Base-by-base conservation (phyloP, 2,329 filamentous ascomycete genomes). In the Plenodomus biglobosus region DNA sequence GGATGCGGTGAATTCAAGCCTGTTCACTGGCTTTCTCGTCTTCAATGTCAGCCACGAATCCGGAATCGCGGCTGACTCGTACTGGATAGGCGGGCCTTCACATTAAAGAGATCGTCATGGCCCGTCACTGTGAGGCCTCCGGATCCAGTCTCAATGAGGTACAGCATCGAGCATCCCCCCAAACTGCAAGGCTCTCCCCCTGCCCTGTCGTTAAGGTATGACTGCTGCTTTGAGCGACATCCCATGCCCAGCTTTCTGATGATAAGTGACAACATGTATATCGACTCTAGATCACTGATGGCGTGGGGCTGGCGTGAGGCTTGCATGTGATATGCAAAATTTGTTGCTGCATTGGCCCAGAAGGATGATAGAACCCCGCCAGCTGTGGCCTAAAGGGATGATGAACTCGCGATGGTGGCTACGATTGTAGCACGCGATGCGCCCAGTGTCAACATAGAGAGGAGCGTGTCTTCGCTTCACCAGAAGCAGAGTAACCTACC, bases 51-150 rank as follows among this genome's bases (percentile, higher is more conserved):
- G 56, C 46, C 46, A 55, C 46, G 17, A 27, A 30, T 52, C 44
- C 57, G 52, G 45, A 53, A 42, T 37, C 32, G 40, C 56, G 57
- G 56, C 50, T 48, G 48, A 40, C 8, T 32, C 27, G 3, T 42
- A 38, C 36, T 46, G 42, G 38, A 35, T 44, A 48, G 39, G 41
- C 46, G 24, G 50, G 44, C 39, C 36, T n/a, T 40, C 43, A 50
- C 32, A 42, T 50, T 53, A 45, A 52, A n/a, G 40, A 51, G 46
- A 66, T 66, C 58, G 51, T 50, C 53, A 48, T 52, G 52, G 54
- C 53, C 59, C 59, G 62, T 56, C 40, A 47, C 61, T 59, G 61
- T 51, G 56, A 52, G 51, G 50, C 48, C 56, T 63, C 56, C 60
- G 61, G 59, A 65, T 65, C 53, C 40, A 53, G 53, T 52, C 58